Conservation (phyloP, 2,329 filamentous ascomycete species). For the Rhynchosporium secalis region DNA sequence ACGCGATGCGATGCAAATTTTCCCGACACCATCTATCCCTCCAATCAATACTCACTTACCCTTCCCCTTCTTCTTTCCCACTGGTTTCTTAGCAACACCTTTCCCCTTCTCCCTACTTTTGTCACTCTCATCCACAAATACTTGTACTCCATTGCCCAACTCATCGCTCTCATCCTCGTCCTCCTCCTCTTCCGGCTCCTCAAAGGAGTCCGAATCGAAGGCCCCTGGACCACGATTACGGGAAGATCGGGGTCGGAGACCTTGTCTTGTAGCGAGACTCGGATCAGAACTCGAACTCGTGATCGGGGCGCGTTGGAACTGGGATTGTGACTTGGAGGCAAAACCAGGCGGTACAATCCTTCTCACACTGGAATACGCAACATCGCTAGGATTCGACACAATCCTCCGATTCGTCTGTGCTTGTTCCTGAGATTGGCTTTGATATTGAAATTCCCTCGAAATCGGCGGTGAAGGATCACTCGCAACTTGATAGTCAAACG, state of each 20-base stretch:
- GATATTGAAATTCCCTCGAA: constrained; percentile 28
- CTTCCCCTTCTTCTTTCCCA: constrained; percentile 32
- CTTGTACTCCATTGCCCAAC: constrained; percentile 35
- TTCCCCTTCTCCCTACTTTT: constrained; percentile 15
- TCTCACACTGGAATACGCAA: constrained; percentile 39
- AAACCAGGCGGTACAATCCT: constrained; percentile 27
- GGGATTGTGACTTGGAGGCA: background rate
- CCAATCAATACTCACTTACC: constrained; percentile 17
- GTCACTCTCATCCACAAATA: constrained; percentile 31
- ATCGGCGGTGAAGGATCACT: constrained; percentile 34
- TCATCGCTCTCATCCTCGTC: constrained; percentile 35
- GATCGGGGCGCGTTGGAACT: background rate
- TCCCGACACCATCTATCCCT: background rate
- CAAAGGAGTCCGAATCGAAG: constrained; percentile 23
- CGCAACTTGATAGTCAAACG: constrained; percentile 43
- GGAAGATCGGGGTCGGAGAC: background rate
- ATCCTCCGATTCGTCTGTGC: constrained; percentile 36
- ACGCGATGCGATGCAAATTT: background rate
- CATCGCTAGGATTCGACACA: constrained; percentile 40
- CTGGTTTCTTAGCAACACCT: constrained; percentile 28
- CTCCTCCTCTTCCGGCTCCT: background rate
- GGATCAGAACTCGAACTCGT: constrained; percentile 20
- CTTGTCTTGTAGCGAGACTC: background rate
- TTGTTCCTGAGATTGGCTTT: constrained; percentile 2
- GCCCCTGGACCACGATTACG: constrained; percentile 20